These are phyloP conservation scores for Phlebiopsis flavidoalba DNA, from an alignment of 768 basidiomycete genomes.

Conservation along the genomic window DNA sequence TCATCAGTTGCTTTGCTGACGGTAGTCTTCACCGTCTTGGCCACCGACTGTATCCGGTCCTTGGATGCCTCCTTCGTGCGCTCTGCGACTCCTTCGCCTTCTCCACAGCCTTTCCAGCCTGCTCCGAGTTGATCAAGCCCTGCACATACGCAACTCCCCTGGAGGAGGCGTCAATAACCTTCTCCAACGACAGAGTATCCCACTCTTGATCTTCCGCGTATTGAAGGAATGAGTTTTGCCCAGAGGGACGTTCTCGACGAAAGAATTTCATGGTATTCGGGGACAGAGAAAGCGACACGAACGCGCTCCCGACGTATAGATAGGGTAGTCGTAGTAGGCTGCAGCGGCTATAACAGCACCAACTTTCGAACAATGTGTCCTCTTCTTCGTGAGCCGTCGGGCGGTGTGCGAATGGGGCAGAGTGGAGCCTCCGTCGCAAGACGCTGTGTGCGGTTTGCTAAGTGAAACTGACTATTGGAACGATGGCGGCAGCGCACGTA, in stretches of 20 bases:
- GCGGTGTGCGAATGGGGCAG: constrained; percentile 7
- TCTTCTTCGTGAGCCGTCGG: constrained; percentile 49
- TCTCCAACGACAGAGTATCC: constrained; percentile 66
- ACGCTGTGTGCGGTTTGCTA: constrained; percentile 30
- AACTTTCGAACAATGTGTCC: constrained; percentile 50
- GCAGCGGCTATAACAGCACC: constrained; percentile 64
- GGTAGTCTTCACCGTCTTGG: constrained; percentile 44
- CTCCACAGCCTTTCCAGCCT: constrained; percentile 28
- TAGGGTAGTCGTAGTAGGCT: constrained; percentile 67
- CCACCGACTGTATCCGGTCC: constrained; percentile 38
- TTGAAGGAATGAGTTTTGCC: constrained; percentile 63
- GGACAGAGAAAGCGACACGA: constrained; percentile 64
- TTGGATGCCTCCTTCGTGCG: constrained; percentile 38
- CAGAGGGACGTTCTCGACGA: constrained; percentile 73
- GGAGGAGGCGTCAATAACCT: constrained; percentile 45
- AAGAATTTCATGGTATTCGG: constrained; percentile 85
- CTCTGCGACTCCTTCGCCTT: constrained; percentile 31
- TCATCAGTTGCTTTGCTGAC: constrained; percentile 34
- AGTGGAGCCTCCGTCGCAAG: constrained; percentile 52
- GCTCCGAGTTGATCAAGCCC: constrained; percentile 43
- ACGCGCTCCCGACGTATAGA: constrained; percentile 86
- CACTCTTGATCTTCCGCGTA: constrained; percentile 76
- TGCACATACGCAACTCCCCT: constrained; percentile 46
- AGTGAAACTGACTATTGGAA: not conserved
- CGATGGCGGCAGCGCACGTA: constrained; percentile 29